Evolutionary conservation across 495 filamentous ascomycete species (phyloP).

Genomic region (Xanthoparmelia taractica): DNA sequence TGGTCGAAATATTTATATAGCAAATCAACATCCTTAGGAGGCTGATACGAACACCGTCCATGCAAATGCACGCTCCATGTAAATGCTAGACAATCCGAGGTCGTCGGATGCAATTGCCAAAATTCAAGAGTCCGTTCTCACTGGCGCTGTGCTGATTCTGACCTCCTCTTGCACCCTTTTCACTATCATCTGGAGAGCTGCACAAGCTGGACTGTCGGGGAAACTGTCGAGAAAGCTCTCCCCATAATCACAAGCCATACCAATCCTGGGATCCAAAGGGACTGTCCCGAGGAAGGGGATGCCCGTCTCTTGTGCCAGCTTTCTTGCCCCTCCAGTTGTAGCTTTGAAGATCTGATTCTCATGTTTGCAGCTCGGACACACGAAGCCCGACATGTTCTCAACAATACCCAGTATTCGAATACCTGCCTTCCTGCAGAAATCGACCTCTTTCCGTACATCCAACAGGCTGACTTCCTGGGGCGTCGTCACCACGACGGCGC

Average conservation of each 20-base stretch:
- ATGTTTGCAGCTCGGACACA: constrained; percentile 81
- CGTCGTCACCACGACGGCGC: constrained; percentile 87
- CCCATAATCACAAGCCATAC: constrained; percentile 92
- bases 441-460: constrained; percentile 92
- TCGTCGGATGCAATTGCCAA: background rate
- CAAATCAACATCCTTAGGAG: background rate
- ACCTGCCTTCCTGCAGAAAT: constrained; percentile 92
- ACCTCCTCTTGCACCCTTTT: constrained; percentile 51
- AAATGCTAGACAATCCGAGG: constrained; percentile 7
- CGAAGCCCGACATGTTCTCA: constrained; percentile 96
- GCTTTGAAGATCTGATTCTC: constrained; percentile 81
- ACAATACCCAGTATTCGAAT: constrained; percentile 83
- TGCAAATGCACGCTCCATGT: constrained; percentile 16
- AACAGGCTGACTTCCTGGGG: constrained; percentile 90
- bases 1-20: background rate
- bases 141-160: background rate
- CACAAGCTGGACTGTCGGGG: constrained; percentile 82
- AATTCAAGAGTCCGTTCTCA: background rate
- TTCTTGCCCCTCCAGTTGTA: constrained; percentile 78
- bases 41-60: background rate
- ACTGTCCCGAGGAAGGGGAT: constrained; percentile 85
- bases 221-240: constrained; percentile 95
- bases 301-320: constrained; percentile 71
- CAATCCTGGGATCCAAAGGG: constrained; percentile 88
- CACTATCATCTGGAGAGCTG: constrained; percentile 69